Conservation (phyloP, 495 filamentous ascomycete genomes). For the Xylaria venustula region DNA sequence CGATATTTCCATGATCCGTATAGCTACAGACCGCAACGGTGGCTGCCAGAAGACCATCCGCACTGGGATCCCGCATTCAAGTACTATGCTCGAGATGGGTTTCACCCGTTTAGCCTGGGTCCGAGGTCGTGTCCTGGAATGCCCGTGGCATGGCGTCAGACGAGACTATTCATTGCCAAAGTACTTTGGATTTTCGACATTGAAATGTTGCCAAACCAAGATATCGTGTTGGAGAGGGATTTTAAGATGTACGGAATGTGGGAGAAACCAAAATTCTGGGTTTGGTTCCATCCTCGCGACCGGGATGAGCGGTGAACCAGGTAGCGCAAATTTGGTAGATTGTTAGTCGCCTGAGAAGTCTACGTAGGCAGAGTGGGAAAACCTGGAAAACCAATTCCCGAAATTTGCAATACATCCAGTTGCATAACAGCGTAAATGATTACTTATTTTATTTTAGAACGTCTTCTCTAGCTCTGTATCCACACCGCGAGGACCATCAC, state of each 20-base stretch:
- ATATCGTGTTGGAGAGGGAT: constrained; percentile 10
- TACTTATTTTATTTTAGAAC: background rate
- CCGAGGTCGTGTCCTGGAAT: too few species aligned
- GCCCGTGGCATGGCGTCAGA: too few species aligned
- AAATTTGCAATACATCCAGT: too few species aligned
- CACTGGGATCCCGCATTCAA: constrained; percentile 9
- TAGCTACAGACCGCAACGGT: constrained; percentile 14
- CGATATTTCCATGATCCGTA: constrained; percentile 12
- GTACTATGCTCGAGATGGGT: background rate
- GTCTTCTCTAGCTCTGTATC: background rate
- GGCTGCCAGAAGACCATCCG: constrained; percentile 15
- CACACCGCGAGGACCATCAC: constrained; percentile 1
- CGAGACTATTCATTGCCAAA: too few species aligned
- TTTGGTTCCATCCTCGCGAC: constrained; percentile 4
- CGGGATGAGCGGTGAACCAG: too few species aligned
- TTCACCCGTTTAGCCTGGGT: too few species aligned
- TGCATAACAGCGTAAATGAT: too few species aligned
- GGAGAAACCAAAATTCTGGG: constrained; percentile 16
- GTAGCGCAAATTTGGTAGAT: too few species aligned
- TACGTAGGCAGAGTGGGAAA: too few species aligned
- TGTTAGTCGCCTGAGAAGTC: too few species aligned
- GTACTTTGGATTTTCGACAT: too few species aligned
- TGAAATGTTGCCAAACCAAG: background rate
- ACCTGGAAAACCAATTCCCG: too few species aligned
- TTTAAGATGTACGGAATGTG: constrained; percentile 18